These are phyloP conservation scores for Alternaria consortialis DNA, from an alignment of 2,329 filamentous ascomycete species.

Conservation along the genomic window DNA sequence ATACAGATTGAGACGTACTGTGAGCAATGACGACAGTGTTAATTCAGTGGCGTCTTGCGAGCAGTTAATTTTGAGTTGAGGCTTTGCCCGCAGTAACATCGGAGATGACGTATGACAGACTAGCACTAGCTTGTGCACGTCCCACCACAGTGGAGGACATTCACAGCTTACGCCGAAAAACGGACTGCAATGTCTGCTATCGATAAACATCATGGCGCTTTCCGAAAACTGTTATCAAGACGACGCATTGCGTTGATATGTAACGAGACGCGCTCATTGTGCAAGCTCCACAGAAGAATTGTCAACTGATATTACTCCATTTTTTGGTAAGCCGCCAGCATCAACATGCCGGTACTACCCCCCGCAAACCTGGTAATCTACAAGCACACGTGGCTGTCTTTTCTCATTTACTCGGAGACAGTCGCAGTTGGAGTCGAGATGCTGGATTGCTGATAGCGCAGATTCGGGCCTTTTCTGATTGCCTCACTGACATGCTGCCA, in stretches of 20 bases:
- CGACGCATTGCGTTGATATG: neutral
- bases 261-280: neutral
- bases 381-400: neutral
- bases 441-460: neutral
- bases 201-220: slow-evolving; percentile 3
- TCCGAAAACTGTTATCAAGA: neutral
- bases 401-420: neutral
- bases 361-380: slow-evolving; percentile 14
- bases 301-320: neutral
- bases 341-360: slow-evolving; percentile 2
- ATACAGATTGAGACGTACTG: slow-evolving; percentile 26
- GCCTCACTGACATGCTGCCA: slow-evolving; percentile 1
- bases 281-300: neutral
- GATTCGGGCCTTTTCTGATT: slow-evolving; percentile 11
- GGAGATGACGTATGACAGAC: slow-evolving; percentile 25
- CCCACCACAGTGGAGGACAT: slow-evolving; percentile 11
- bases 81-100: slow-evolving; percentile 18
- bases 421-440: neutral
- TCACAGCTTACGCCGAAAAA: slow-evolving; percentile 21
- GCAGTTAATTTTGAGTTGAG: slow-evolving; percentile 29
- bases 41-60: slow-evolving; percentile 16
- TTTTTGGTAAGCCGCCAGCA: slow-evolving; percentile 1
- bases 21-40: slow-evolving; percentile 17
- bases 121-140: slow-evolving; percentile 17
- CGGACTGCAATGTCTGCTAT: slow-evolving; percentile 10